phyloP scores from a whole-genome alignment of 768 basidiomycete genomes.

The Amanita subjunquillea region DNA sequence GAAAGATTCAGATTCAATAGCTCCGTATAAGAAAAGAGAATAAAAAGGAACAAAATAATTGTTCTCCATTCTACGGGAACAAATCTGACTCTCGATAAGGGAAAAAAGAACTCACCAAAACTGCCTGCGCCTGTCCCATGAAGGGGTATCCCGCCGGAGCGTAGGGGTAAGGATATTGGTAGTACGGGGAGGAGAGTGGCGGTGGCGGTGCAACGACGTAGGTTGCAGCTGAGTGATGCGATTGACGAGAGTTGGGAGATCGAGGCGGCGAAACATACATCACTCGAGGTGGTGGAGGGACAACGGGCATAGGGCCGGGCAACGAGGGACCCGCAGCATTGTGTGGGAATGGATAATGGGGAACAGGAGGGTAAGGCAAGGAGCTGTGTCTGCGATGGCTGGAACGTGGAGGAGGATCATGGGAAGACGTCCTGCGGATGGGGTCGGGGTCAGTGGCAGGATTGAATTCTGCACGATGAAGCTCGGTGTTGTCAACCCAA shows the following conservation, averaged over 20 bases:
- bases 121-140: background rate
- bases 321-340: constrained; percentile 2
- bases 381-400: constrained; percentile 5
- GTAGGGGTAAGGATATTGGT: constrained; percentile 1
- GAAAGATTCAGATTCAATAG: background rate
- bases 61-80: background rate
- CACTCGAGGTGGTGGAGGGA: background rate
- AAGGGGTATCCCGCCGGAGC: background rate
- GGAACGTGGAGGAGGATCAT: background rate
- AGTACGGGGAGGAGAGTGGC: background rate
- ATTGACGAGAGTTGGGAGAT: constrained; percentile 2
- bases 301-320: constrained; percentile 4
- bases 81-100: background rate
- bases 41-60: background rate
- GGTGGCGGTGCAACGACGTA: constrained; percentile 7
- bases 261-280: constrained; percentile 1
- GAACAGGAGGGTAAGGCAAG: constrained; percentile 2
- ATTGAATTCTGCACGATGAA: constrained; percentile 20
- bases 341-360: background rate
- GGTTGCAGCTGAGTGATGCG: background rate
- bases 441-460: background rate
- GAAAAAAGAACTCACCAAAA: constrained; percentile 1
- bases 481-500: constrained; percentile 41
- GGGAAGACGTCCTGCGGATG: background rate
- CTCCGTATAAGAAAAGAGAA: background rate